These are phyloP conservation scores for Choiromyces venosus DNA, from an alignment of 495 filamentous ascomycete genomes.

Conservation along the genomic window DNA sequence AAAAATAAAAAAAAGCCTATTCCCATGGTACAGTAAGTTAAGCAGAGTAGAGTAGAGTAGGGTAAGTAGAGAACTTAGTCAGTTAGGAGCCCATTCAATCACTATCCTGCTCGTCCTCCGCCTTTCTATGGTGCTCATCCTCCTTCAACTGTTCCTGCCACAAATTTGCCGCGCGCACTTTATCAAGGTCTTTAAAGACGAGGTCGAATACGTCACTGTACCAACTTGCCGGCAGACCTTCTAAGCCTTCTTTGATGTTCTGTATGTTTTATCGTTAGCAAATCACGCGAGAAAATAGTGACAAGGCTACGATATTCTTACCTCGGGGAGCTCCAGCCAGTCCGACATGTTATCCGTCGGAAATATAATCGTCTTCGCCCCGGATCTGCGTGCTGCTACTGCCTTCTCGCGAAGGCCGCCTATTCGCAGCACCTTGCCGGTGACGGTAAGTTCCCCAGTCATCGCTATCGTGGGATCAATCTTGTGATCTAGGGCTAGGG, in stretches of 20 bases:
- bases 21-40: background rate
- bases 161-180: slow-evolving; percentile 59
- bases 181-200: slow-evolving; percentile 79
- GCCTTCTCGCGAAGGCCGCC: slow-evolving; percentile 97
- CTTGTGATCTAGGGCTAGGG: slow-evolving; percentile 68
- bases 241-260: slow-evolving; percentile 96
- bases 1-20: background rate
- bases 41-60: no score
- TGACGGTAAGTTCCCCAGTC: slow-evolving; percentile 97
- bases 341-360: slow-evolving; percentile 89
- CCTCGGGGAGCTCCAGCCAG: slow-evolving; percentile 96
- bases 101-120: slow-evolving; percentile 41
- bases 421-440: slow-evolving; percentile 93
- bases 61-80: background rate
- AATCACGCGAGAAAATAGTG: slow-evolving; percentile 4
- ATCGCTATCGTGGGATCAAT: slow-evolving; percentile 88
- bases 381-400: slow-evolving; percentile 90
- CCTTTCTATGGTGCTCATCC: slow-evolving; percentile 48
- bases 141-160: slow-evolving; percentile 70
- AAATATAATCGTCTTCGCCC: slow-evolving; percentile 93
- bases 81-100: slow-evolving; percentile 24
- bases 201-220: slow-evolving; percentile 90
- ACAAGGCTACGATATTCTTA: slow-evolving; percentile 50
- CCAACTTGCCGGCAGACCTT: slow-evolving; percentile 85
- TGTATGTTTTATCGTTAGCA: slow-evolving; percentile 49